Conservation (phyloP, 2,329 filamentous ascomycete genomes). For the Cercospora sesami region DNA sequence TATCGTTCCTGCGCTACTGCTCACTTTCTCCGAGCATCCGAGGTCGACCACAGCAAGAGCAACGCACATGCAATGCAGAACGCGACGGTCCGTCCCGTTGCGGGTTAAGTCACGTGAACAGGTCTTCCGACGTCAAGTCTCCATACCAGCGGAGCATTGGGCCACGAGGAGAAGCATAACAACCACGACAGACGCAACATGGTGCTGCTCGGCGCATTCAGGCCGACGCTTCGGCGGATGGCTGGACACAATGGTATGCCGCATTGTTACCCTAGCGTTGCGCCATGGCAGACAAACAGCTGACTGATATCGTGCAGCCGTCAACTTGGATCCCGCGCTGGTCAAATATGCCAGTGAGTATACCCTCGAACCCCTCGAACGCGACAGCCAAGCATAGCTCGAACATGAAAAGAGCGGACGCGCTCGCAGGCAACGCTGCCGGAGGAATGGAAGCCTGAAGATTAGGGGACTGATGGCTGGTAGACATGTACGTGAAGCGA, state of each 20-base stretch:
- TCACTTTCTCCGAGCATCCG: conserved; percentile 4
- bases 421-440: background rate
- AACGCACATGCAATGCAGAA: conserved; percentile 5
- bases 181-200: conserved; percentile 14
- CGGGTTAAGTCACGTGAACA: background rate
- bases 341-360: conserved; percentile 55
- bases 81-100: background rate
- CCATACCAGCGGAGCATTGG: background rate
- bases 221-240: conserved; percentile 32
- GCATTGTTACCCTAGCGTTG: background rate
- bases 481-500: conserved; percentile 80
- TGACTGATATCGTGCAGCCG: conserved; percentile 40
- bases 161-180: background rate
- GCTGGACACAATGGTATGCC: conserved; percentile 42
- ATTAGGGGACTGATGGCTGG: conserved; percentile 20
- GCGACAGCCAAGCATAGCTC: no score
- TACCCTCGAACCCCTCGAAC: conserved; percentile 31
- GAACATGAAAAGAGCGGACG: background rate
- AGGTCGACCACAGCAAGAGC: background rate
- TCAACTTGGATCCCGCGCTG: conserved; percentile 57
- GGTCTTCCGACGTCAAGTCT: background rate
- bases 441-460: background rate
- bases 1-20: conserved; percentile 3
- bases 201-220: conserved; percentile 14
- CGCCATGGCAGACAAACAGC: conserved; percentile 10